phyloP scores from a whole-genome alignment of 2,329 filamentous ascomycete species.

The Zasmidium angulare region DNA sequence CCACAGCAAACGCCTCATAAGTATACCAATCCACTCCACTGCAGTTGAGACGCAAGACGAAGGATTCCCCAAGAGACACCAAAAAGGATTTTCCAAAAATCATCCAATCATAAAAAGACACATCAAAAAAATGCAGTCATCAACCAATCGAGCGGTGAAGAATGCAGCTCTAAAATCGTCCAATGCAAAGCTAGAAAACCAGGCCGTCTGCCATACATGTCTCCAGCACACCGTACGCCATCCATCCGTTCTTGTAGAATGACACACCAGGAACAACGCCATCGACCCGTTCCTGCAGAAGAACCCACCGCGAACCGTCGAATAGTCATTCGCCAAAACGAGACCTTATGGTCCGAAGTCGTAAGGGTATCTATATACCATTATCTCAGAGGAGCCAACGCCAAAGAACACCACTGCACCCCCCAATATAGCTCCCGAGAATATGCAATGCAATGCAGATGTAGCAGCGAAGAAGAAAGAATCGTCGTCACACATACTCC shows the following conservation, averaged over 20 bases:
- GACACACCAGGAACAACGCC: too few species aligned
- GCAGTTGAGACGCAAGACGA: not conserved
- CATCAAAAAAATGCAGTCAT: not conserved
- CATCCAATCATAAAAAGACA: not conserved
- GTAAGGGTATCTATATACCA: too few species aligned
- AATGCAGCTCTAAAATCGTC: not conserved
- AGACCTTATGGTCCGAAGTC: too few species aligned
- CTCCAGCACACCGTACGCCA: too few species aligned
- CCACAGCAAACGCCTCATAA: not conserved
- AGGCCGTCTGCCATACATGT: not conserved
- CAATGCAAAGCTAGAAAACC: not conserved
- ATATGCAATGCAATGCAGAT: conserved; percentile 1
- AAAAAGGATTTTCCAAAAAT: not conserved
- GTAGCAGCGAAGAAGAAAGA: not conserved
- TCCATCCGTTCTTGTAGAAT: too few species aligned
- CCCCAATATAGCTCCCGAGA: not conserved
- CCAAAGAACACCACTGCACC: not conserved
- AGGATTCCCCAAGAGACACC: too few species aligned
- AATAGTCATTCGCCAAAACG: too few species aligned
- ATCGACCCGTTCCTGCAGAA: too few species aligned
- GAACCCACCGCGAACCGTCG: too few species aligned
- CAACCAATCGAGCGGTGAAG: not conserved
- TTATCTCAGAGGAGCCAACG: too few species aligned
- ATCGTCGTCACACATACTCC: not conserved
- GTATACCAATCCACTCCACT: not conserved